Evolutionary conservation across 169 alveolate species (phyloP).

Genomic region (Cryptosporidium sp.): DNA sequence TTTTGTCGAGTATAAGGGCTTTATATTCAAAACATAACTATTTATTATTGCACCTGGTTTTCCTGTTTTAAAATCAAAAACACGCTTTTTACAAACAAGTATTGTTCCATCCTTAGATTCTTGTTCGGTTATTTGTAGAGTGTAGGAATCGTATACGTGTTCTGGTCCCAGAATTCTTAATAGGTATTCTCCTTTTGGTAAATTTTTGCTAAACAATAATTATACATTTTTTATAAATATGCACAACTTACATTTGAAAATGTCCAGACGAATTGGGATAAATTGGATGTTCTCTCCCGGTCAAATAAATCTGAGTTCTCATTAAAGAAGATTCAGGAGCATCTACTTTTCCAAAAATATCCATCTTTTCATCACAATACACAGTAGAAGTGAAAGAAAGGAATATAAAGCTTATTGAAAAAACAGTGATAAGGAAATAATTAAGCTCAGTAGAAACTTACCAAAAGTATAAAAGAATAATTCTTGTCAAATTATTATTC

Average conservation of each 20-base stretch:
- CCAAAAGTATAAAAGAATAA: background rate
- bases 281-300: slow-evolving; percentile 9
- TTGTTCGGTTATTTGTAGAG: slow-evolving; percentile 7
- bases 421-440: background rate
- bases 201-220: slow-evolving; percentile 4
- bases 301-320: slow-evolving; percentile 34
- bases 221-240: background rate
- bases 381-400: background rate
- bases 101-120: slow-evolving; percentile 14
- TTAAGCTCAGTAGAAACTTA: background rate
- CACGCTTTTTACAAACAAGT: slow-evolving; percentile 4
- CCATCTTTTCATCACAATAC: slow-evolving; percentile 3
- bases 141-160: slow-evolving; percentile 7
- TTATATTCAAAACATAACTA: slow-evolving; percentile 19
- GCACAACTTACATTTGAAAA: slow-evolving; percentile 49
- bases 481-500: background rate
- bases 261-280: slow-evolving; percentile 38
- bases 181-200: slow-evolving; percentile 45
- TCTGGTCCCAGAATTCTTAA: slow-evolving; percentile 34
- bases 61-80: slow-evolving; percentile 28
- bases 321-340: slow-evolving; percentile 21
- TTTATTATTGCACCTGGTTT: background rate
- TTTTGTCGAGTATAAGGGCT: slow-evolving; percentile 40
- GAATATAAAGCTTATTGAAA: background rate
- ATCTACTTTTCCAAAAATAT: slow-evolving; percentile 23